Base-by-base conservation (phyloP, 768 basidiomycete genomes). In the Pulveroboletus ravenelii region DNA sequence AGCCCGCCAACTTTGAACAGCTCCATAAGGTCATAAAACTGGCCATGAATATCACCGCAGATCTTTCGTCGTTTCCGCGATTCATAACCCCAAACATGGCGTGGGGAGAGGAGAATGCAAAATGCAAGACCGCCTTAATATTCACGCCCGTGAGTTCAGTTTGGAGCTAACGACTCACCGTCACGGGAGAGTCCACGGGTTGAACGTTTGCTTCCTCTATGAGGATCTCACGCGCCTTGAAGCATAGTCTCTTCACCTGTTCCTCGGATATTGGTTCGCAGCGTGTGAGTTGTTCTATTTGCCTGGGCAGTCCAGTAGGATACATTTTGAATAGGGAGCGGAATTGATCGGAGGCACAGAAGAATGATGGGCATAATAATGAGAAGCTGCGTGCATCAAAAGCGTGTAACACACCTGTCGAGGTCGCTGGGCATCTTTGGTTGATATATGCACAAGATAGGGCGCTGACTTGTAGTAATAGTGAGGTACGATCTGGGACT, bases 141-240 rank as follows among this genome's bases (percentile, higher is more conserved):
- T 45, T 60, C 43, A 41, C 44, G 23, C 55, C 23, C 36, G 30
- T 27, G 44, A 18, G 29, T 37, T 46, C 29, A 2, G 18, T 37
- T 27, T 23, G 17, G 44, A 57, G 45, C n/a, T 4, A 47, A 50
- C 39, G 44, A 73, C 82, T 71, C 72, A 86, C 93, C 60, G 95
- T 97, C 13, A 97, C 93, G 13, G 95, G 95, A 40, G 93, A 86
- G 72, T 97, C 94, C 31, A 98, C 89, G 57, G 85, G 82, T 67
- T 97, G 94, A 1, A 99, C 93, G 66, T 99, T 99, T 3, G 89
- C 95, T 70, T 98, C 95, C 70, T 98, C 95, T 61, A 97, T 91
- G 30, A 97, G 75, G 50, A 97, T 94, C 72, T 98, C 96, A 51
- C 93, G 80, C 23, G 96, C 96, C 65, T 96, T 97, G 61, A 93